phyloP scores from a whole-genome alignment of 768 basidiomycete genomes.

The Auriculariales sp. region DNA sequence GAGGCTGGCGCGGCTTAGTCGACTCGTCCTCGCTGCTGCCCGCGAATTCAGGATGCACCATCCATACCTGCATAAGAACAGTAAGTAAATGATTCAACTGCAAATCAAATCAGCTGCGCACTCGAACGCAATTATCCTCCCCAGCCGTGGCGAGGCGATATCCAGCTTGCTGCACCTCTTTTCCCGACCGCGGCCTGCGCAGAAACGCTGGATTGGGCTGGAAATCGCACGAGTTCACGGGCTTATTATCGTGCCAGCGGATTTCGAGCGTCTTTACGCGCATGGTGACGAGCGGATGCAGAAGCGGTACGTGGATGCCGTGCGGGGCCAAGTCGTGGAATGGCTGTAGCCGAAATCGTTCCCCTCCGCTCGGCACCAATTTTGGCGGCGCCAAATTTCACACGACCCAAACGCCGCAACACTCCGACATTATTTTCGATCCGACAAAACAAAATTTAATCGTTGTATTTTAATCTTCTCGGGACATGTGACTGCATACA shows the following conservation, averaged over 20 bases:
- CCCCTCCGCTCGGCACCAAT: too few relatives aligned
- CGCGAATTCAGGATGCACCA: slow-evolving; percentile 82
- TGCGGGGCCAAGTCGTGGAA: too few relatives aligned
- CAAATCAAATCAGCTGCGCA: slow-evolving; percentile 29
- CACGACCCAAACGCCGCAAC: too few relatives aligned
- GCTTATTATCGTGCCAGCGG: slow-evolving; percentile 90
- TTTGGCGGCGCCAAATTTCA: too few relatives aligned
- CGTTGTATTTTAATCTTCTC: too few relatives aligned
- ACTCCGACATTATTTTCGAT: too few relatives aligned
- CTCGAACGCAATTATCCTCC: slow-evolving; percentile 93
- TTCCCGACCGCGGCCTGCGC: neutral
- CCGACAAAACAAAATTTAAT: too few relatives aligned
- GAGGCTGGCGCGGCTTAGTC: slow-evolving; percentile 44
- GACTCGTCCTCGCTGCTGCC: slow-evolving; percentile 17
- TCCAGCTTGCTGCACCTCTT: slow-evolving; percentile 41
- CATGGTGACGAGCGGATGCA: too few relatives aligned
- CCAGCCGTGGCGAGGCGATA: slow-evolving; percentile 91
- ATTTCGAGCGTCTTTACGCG: slow-evolving; percentile 85
- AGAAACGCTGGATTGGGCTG: slow-evolving; percentile 35
- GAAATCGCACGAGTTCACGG: slow-evolving; percentile 94
- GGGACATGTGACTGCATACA: too few relatives aligned
- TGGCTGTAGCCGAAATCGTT: too few relatives aligned
- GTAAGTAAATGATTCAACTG: neutral
- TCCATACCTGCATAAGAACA: slow-evolving; percentile 66
- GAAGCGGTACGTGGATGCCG: too few relatives aligned